These are phyloP conservation scores for Nothopassalora personata DNA, from an alignment of 2,329 filamentous ascomycete species.

Conservation along the genomic window DNA sequence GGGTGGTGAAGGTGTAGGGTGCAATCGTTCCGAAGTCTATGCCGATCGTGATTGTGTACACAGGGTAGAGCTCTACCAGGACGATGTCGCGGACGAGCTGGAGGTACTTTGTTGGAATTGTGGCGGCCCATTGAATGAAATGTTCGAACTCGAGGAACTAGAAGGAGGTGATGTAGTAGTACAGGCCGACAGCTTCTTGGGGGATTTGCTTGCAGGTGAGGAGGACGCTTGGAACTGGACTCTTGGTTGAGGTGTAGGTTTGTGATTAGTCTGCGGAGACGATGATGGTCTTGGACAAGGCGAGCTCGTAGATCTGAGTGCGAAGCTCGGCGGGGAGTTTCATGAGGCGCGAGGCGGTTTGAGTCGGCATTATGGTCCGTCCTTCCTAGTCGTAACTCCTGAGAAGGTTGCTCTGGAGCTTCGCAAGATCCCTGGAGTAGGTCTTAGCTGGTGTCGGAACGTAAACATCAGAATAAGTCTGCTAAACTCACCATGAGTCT, in stretches of 20 bases:
- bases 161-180: constrained; percentile 9
- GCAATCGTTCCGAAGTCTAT: too few relatives aligned
- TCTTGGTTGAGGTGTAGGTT: not conserved
- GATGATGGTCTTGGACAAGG: not conserved
- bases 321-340: constrained; percentile 3
- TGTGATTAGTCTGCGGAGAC: not conserved
- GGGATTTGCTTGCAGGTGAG: constrained; percentile 13
- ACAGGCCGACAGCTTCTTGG: constrained; percentile 9
- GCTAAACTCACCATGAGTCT: too few relatives aligned
- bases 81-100: not conserved
- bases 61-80: not conserved
- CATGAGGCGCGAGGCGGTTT: not conserved
- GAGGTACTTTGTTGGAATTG: not conserved
- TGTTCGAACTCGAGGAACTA: not conserved
- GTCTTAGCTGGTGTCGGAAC: too few relatives aligned
- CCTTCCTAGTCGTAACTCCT: too few relatives aligned
- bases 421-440: too few relatives aligned
- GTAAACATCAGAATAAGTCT: too few relatives aligned
- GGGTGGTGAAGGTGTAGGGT: too few relatives aligned
- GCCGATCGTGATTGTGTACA: too few relatives aligned
- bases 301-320: constrained; percentile 7
- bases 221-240: constrained; percentile 4
- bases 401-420: too few relatives aligned
- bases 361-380: too few relatives aligned
- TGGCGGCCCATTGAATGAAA: not conserved